Base-by-base conservation (phyloP, 495 filamentous ascomycete genomes). In the Xylaria flabelliformis region DNA sequence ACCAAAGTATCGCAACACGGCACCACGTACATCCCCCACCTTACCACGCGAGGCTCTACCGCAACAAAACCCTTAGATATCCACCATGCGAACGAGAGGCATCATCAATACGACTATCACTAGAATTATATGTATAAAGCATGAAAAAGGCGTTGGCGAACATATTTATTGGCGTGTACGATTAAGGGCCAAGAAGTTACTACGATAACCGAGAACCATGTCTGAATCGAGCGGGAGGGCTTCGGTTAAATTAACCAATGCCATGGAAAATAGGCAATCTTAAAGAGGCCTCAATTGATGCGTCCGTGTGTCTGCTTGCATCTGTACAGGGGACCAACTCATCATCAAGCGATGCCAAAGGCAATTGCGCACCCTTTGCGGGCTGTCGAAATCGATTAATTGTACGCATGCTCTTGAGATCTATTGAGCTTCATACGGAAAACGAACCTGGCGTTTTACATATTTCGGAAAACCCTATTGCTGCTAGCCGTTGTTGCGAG, bases 1-100 rank as follows among this genome's bases (percentile, higher is more conserved):
- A 61, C 76, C 78, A n/a, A 78, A 80, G 29, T 77, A 73, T 50
- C 77, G 76, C 71, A 75, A 76, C 42, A 78, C 66, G 46, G 63
- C 75, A 62, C 74, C 77, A n/a, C 74, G 75, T 21, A 75, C 73
- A 29, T 61, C 77, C 24, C 77, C 74, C 1, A 58, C 73, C 6
- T 41, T 79, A 67, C 77, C 77, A 13, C 58, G 41, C 4, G 71
- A 78, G 13, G 26, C 72, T n/a, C 53, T 72, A 8, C 46, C 51
- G 24, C 34, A 42, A 53, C 17, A 53, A 46, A 44, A 48, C 12
- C 44, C 63, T 4, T 62, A 56, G 39, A 64, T 9, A 0, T 15
- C 26, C n/a, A 32, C 19, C 34, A 39, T 50, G n/a, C 9, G 64
- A 44, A 34, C 50, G 50, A 56, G 8, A 29, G 48, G 1, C 8